These are phyloP conservation scores for Ustilago esculenta DNA, from an alignment of 1,284 basidiomycete genomes.

Conservation along the genomic window DNA sequence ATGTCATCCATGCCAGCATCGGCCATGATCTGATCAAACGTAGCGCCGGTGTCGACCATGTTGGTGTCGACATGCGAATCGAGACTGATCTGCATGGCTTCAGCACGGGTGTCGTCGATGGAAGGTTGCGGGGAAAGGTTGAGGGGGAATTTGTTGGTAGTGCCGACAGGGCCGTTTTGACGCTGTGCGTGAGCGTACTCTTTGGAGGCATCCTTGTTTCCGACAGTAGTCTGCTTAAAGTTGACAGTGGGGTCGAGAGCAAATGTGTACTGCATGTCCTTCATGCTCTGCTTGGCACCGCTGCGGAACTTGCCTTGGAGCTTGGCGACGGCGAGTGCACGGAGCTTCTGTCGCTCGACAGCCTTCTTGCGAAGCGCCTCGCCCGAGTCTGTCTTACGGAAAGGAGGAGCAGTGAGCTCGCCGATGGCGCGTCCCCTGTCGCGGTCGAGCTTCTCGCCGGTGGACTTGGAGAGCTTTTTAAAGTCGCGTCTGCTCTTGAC, in stretches of 20 bases:
- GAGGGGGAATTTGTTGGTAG: conserved; percentile 43
- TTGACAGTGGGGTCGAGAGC: conserved; percentile 40
- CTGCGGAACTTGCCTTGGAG: conserved; percentile 39
- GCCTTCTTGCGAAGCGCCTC: conserved; percentile 46
- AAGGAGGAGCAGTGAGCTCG: conserved; percentile 48
- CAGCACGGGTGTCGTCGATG: conserved; percentile 10
- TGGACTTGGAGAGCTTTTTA: conserved; percentile 41
- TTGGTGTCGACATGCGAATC: conserved; percentile 8
- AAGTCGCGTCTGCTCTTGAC: conserved; percentile 41
- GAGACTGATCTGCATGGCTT: conserved; percentile 12
- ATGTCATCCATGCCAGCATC: conserved; percentile 21
- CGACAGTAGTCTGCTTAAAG: conserved; percentile 44
- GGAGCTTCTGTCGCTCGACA: conserved; percentile 40
- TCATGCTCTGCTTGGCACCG: conserved; percentile 35
- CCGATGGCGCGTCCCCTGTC: conserved; percentile 43
- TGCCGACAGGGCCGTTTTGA: conserved; percentile 33
- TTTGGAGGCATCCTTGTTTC: conserved; percentile 31
- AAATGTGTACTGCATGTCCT: conserved; percentile 47
- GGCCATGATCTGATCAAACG: conserved; percentile 39
- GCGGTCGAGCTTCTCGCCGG: conserved; percentile 50
- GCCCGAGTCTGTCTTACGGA: conserved; percentile 47
- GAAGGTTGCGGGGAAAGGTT: conserved; percentile 23
- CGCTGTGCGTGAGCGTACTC: conserved; percentile 29
- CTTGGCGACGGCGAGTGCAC: conserved; percentile 46
- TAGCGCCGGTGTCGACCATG: conserved; percentile 12